Percentiles rank a stretch among this genome's conserved stretches.
Conservation (phyloP, 225 moss, liverwort and hornwort genomes). For the Sphagnum contortum region DNA sequence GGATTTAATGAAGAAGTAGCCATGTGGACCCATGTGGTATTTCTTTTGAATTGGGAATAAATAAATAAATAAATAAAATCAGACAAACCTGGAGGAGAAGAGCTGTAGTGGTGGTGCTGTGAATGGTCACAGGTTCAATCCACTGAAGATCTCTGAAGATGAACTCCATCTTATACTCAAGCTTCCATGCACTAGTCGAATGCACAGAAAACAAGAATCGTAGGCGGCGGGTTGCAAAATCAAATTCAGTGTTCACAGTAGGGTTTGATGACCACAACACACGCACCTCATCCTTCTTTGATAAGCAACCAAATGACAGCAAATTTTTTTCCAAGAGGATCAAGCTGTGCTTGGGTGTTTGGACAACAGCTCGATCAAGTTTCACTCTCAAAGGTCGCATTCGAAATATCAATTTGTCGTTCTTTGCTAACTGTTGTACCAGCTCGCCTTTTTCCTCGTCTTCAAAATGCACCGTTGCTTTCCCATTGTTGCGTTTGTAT, state of each 20-base stretch:
- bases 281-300: constrained; percentile 21
- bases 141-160: constrained; percentile 35
- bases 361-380: constrained; percentile 23
- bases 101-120: constrained; percentile 17
- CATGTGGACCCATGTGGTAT: too few species aligned
- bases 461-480: constrained; percentile 59
- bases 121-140: constrained; percentile 30
- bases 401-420: constrained; percentile 35
- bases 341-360: constrained; percentile 27
- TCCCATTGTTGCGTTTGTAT: constrained; percentile 39
- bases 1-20: too few species aligned
- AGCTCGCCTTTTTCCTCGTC: constrained; percentile 39
- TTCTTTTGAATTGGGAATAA: not conserved
- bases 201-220: constrained; percentile 18
- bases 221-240: constrained; percentile 26
- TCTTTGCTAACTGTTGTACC: constrained; percentile 35
- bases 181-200: constrained; percentile 10
- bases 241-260: constrained; percentile 35
- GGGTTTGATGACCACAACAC: constrained; percentile 42
- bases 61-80: not conserved
- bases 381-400: constrained; percentile 33
- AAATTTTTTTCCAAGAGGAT: constrained; percentile 35
- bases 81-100: constrained; percentile 35
- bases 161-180: constrained; percentile 41
- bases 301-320: constrained; percentile 25